Conservation (phyloP, 306 rosid species). For the Vigna radiata region DNA sequence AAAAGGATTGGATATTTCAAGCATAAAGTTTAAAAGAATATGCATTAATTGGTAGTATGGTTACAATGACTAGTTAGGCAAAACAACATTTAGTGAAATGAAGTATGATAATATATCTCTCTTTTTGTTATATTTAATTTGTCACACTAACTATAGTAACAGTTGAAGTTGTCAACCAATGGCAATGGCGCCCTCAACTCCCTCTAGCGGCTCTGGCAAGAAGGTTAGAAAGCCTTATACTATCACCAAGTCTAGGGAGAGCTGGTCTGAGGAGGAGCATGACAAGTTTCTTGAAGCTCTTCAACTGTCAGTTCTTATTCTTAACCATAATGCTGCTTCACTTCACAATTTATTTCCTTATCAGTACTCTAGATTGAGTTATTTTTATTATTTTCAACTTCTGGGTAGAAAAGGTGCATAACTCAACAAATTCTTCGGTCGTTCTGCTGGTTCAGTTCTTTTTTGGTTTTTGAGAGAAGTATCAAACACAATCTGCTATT, state of each 20-base stretch:
- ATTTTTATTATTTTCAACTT: background rate
- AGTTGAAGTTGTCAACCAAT: constrained; percentile 48
- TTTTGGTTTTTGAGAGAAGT: background rate
- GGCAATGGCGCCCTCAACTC: constrained; percentile 51
- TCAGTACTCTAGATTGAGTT: background rate
- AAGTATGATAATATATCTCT: background rate
- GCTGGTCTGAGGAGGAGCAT: constrained; percentile 93
- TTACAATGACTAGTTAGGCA: background rate
- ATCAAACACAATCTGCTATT: background rate
- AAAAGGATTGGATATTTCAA: no score
- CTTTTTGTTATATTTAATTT: background rate
- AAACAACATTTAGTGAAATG: background rate
- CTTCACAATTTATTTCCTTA: background rate
- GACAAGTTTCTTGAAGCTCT: constrained; percentile 95
- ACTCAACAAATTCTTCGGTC: background rate
- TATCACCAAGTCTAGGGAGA: constrained; percentile 91
- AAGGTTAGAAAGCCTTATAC: constrained; percentile 90
- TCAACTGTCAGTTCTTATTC: constrained; percentile 63
- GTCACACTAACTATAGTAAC: constrained; percentile 41
- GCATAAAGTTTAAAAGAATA: background rate
- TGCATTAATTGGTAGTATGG: no score
- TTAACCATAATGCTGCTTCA: background rate
- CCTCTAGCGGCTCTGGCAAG: constrained; percentile 66
- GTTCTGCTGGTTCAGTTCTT: background rate
- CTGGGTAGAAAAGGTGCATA: constrained; percentile 13